Percentiles rank a stretch among this genome's conserved stretches.
Evolutionary conservation across 2,329 filamentous ascomycete genomes (phyloP).

Genomic region (Trichoderma harzianum): DNA sequence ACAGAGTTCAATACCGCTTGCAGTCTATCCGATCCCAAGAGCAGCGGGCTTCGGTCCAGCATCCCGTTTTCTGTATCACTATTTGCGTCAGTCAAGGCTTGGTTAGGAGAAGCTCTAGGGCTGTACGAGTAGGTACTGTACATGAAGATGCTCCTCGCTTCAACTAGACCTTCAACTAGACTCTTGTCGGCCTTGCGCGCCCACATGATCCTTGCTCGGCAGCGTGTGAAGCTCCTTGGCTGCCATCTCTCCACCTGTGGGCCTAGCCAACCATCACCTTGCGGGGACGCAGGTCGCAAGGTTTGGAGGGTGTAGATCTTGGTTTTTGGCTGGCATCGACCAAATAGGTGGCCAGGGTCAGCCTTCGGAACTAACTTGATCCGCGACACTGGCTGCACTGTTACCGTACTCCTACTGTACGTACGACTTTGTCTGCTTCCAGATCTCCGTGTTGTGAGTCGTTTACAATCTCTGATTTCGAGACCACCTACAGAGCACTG

Average conservation of each 20-base stretch:
- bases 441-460: background rate
- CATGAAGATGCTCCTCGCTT: background rate
- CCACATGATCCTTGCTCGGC: background rate
- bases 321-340: slow-evolving; percentile 36
- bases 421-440: background rate
- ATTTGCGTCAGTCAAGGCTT: background rate
- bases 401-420: background rate
- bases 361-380: slow-evolving; percentile 17
- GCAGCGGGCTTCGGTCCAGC: background rate
- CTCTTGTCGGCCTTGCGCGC: background rate
- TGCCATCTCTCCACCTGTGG: background rate
- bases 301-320: slow-evolving; percentile 27
- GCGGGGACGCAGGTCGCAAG: slow-evolving; percentile 5
- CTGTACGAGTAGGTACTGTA: background rate
- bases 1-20: background rate
- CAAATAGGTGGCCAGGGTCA: slow-evolving; percentile 6
- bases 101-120: background rate
- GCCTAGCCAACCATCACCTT: background rate
- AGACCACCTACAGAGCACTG: background rate
- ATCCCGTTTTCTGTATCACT: background rate
- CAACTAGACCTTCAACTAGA: background rate
- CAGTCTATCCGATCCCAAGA: background rate
- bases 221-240: background rate
- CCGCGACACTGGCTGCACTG: slow-evolving; percentile 10
- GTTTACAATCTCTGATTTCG: background rate